Conservation (phyloP, 2,329 filamentous ascomycete genomes). For the Phyllosticta citribraziliensis region DNA sequence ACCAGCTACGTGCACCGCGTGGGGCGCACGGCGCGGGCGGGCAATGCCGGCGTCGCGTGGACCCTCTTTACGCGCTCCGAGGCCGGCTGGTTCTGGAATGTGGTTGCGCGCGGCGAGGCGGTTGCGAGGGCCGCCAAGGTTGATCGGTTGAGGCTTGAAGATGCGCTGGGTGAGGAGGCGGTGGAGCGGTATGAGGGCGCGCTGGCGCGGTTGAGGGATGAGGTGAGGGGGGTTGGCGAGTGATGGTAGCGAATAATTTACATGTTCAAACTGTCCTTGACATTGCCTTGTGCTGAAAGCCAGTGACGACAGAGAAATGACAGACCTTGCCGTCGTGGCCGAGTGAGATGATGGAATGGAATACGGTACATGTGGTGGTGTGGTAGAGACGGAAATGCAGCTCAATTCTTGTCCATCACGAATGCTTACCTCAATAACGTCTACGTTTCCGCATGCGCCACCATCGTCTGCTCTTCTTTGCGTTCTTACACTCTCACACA, state of each 20-base stretch:
- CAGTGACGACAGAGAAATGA: no score
- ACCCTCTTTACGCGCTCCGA: conserved; percentile 75
- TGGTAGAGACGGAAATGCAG: no score
- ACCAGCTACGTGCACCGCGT: conserved; percentile 86
- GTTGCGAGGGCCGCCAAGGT: conserved; percentile 39
- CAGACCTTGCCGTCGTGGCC: no score
- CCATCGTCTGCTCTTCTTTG: no score
- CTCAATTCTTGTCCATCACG: no score
- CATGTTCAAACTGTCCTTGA: no score
- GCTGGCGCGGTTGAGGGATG: conserved; percentile 51
- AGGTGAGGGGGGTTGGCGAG: conserved; percentile 36
- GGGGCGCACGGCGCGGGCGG: conserved; percentile 79
- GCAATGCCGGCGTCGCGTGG: conserved; percentile 67
- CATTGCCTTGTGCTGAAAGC: no score
- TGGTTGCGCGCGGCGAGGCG: conserved; percentile 53
- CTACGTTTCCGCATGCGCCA: no score
- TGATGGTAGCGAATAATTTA: background rate
- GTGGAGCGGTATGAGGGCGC: conserved; percentile 41
- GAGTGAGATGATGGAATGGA: no score
- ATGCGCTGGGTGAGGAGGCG: conserved; percentile 30
- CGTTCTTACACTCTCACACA: no score
- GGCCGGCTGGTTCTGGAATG: conserved; percentile 85
- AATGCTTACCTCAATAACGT: no score
- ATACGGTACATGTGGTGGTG: no score
- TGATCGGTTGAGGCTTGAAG: conserved; percentile 34